Base-by-base conservation (phyloP, 2,329 filamentous ascomycete genomes). In the Camptophora hylomeconis region DNA sequence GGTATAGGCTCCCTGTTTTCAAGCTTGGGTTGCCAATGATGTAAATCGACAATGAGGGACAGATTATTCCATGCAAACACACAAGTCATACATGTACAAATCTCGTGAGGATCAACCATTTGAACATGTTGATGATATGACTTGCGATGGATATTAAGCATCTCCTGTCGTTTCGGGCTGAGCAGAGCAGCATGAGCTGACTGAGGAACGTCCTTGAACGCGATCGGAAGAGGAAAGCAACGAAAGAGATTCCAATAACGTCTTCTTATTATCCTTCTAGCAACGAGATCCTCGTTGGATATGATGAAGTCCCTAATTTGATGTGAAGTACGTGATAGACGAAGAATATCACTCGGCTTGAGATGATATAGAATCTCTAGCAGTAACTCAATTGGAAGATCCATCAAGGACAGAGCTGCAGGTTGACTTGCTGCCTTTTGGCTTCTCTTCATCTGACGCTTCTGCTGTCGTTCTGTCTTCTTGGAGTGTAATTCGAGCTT, bases 51-150 rank as follows among this genome's bases (percentile, higher is more conserved):
- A 17, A 44, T 19, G 17, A 42, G 37, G 23, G 33, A 37, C 3
- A 44, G 32, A 20, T 44, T 44, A 34, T 44, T 44, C 41, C 41
- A 44, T 5, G 39, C 36, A 12, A 44, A 33, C 3, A 42, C 39
- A 26, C 41, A 44, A 20, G 33, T 41, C 37, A 42, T 41, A 24
- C 41, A 44, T 5, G 38, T 42, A 23, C 41, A 44, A 1, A 42
- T 30, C 19, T 7, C 6, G 7, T 20, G 26, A 3, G 41, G 38
- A 16, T 44, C 38, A 18, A 42, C 35, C 18, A 36, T 38, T 23
- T 37, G 27, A 28, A 44, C 39, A 20, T 44, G 41, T 19, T 44
- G 39, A n/a, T 31, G 29, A 23, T 44, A 44, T 4, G 34, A 31
- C 15, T 39, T 42, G 13, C 36, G 35, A 33, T 44, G 41, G 20